Percentiles rank a stretch among this genome's conserved stretches.
Evolutionary conservation across 495 filamentous ascomycete species (phyloP).

Genomic region (Friedmanniomyces simplex): DNA sequence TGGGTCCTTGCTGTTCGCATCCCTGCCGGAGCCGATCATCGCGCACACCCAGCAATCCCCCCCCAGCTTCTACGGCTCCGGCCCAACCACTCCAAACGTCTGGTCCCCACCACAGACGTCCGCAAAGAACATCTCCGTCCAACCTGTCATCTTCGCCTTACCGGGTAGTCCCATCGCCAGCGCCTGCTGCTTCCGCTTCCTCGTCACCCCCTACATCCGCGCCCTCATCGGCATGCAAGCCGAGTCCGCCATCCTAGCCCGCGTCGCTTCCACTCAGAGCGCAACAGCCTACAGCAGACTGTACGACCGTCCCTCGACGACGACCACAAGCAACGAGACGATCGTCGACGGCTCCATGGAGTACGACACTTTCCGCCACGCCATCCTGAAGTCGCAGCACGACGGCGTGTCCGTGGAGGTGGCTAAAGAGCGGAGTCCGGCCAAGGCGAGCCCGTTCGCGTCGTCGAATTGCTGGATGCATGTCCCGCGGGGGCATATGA

Average conservation of each 20-base stretch:
- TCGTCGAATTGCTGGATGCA: slow-evolving; percentile 15
- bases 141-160: slow-evolving; percentile 2
- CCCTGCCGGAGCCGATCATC: neutral
- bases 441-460: slow-evolving; percentile 7
- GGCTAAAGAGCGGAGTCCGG: neutral
- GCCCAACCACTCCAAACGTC: neutral
- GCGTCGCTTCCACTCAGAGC: neutral
- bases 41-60: neutral
- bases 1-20: neutral
- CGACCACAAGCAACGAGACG: neutral
- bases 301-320: neutral
- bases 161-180: slow-evolving; percentile 5
- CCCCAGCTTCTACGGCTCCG: neutral
- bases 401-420: slow-evolving; percentile 6
- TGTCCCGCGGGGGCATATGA: slow-evolving; percentile 5
- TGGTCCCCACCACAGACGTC: neutral
- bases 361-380: slow-evolving; percentile 11
- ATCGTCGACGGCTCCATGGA: neutral
- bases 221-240: neutral
- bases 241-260: neutral
- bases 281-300: neutral
- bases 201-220: slow-evolving; percentile 10
- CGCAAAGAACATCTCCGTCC: neutral
- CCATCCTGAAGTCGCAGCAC: neutral
- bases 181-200: slow-evolving; percentile 8